Evolutionary conservation across 495 filamentous ascomycete species (phyloP), one percentile per base, ranked within the genome.

Genomic region (Daldinia decipiens): DNA sequence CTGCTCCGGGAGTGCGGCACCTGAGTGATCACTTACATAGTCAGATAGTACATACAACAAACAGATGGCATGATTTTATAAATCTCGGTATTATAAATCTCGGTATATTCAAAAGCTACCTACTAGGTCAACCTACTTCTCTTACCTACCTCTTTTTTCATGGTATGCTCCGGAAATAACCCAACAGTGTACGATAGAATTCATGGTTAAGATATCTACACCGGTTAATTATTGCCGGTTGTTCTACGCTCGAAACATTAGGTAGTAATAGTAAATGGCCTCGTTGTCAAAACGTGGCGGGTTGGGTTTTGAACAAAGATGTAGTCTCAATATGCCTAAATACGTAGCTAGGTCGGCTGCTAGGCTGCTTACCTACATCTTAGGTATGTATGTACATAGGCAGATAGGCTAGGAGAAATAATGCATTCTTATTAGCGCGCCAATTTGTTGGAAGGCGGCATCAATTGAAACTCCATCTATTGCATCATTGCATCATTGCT

Each of bases 401-500:
- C n/a, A n/a, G n/a, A n/a, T n/a, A n/a, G n/a, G n/a, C 8, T 19
- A 52, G 29, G 54, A 4, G 31, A 57, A 38, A 57, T 38, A 4
- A 21, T 39, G 32, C 12, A 39, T 17, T n/a, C 52, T 34, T 8
- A 55, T 34, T 55, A 36, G 29, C 3, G 31, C 31, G 52, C 52
- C 17, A 55, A 55, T 58, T 34, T 40, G 11, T 43, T 26, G 17
- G 9, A 47, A 24, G 43, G 19, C 3, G 17, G 43, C 8, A 6
- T 47, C 9, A 2, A 47, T 12, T 47, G 7, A 47, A 47, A 47
- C 43, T 66, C 63, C 13, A 12, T 40, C 3, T 32, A 59, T 59
- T 59, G 45, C 63, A 66, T 66, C 54, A 59, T 59, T 59, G 45
- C 63, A 66, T 66, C 54, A 54, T 56, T 38, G 56, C 53, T 58